Evolutionary conservation across 768 basidiomycete genomes (phyloP), one percentile per base, ranked within the genome.

Genomic region (Serpula lacrymans): DNA sequence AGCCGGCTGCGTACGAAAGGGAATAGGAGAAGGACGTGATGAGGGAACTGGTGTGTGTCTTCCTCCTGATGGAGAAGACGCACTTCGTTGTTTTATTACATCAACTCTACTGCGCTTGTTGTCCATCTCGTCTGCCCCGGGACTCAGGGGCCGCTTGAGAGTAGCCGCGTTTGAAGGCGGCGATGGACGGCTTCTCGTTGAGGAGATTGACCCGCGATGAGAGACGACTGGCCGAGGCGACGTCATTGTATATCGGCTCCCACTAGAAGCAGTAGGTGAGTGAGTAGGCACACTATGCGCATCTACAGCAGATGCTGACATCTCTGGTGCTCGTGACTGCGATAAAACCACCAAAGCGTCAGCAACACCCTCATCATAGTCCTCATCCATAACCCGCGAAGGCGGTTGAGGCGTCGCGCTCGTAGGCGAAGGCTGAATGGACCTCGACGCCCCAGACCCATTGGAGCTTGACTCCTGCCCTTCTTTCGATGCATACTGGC

Each of bases 291-390:
- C 62, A 32, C 44, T 45, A 39, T 60, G 72, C 39, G 60, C 32
- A 34, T 49, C 65, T 14, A 49, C 42, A 17, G 51, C 49, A 28
- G 64, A 55, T 12, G 52, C 41, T 5, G 58, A 33, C 18, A 46
- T 50, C 37, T 59, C 70, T 17, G 51, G 57, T 22, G 63, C 54
- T 29, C 72, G 62, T 49, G 61, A 64, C 48, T 51, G 84, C 63
- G 43, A 62, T 5, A 96, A 70, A 2, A 75, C 79, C 62, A 96
- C 88, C 24, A 96, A 67, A 1, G 88, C 79, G 50, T 91, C 90
- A 4, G 88, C 80, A n/a, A 82, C 87, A 18, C 85, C 88, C 60
- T 93, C 93, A 51, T 98, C 93, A 51, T 96, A 96, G 52, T 96
- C 88, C 50, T 98, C 93, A 53, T 96, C 91, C 13, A 94, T 75